Evolutionary conservation across 2,329 filamentous ascomycete genomes (phyloP).

Genomic region (Amauroascus verrucosus): DNA sequence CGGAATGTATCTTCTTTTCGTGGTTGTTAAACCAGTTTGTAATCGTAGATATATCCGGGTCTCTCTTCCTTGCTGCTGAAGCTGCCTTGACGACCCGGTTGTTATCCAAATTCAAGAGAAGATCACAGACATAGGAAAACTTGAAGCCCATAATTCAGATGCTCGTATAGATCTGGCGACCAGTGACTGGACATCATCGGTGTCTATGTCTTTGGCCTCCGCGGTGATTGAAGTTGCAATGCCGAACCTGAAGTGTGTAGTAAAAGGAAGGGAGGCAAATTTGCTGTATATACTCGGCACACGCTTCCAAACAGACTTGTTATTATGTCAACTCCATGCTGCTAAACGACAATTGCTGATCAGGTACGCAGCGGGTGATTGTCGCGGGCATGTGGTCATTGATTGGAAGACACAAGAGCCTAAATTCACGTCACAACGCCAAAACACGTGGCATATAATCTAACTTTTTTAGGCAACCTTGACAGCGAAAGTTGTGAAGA

Average conservation of each 20-base stretch:
- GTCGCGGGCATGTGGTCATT: background rate
- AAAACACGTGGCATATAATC: slow-evolving; percentile 13
- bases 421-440: slow-evolving; percentile 1
- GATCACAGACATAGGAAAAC: slow-evolving; percentile 62
- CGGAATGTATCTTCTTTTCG: slow-evolving; percentile 46
- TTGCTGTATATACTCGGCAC: no score
- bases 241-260: no score
- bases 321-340: background rate
- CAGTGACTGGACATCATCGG: background rate
- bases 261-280: no score
- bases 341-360: background rate
- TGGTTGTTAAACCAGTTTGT: slow-evolving; percentile 60
- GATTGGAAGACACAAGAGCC: background rate
- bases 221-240: background rate
- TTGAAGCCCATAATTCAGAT: slow-evolving; percentile 34
- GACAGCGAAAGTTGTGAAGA: no score
- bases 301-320: background rate
- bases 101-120: slow-evolving; percentile 58
- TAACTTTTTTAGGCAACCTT: no score
- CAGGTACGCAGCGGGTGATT: background rate
- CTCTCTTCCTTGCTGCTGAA: slow-evolving; percentile 22
- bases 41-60: slow-evolving; percentile 40
- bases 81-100: slow-evolving; percentile 31
- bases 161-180: background rate
- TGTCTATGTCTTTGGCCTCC: background rate